Conservation (phyloP, 768 basidiomycete species). For the Gymnopilus junonius region DNA sequence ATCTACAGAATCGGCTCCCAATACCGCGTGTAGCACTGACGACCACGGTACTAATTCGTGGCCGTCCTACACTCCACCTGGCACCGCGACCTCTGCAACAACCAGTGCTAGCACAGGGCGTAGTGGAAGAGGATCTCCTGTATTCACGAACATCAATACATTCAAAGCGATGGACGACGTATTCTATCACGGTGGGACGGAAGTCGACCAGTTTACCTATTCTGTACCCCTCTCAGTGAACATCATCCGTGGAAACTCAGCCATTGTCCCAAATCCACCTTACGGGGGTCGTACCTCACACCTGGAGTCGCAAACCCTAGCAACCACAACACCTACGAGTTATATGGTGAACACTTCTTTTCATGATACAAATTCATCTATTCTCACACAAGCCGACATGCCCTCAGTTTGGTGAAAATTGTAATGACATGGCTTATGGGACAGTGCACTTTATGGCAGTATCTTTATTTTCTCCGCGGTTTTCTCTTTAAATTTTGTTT, state of each 20-base stretch:
- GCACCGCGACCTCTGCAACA: constrained; percentile 55
- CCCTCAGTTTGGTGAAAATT: constrained; percentile 50
- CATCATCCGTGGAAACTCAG: constrained; percentile 14
- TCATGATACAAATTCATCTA: constrained; percentile 25
- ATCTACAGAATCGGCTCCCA: constrained; percentile 56
- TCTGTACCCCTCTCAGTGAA: constrained; percentile 39
- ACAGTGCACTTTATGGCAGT: neutral
- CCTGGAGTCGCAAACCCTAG: constrained; percentile 18
- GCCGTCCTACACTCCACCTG: constrained; percentile 67
- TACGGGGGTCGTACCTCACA: constrained; percentile 16
- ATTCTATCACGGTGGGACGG: constrained; percentile 45
- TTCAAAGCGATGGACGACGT: constrained; percentile 44
- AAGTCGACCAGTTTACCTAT: constrained; percentile 59
- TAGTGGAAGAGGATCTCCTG: constrained; percentile 46
- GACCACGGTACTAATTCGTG: constrained; percentile 54
- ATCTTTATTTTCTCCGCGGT: constrained; percentile 9
- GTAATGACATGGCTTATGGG: constrained; percentile 26
- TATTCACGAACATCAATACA: constrained; percentile 40
- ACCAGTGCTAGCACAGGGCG: constrained; percentile 47
- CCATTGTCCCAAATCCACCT: constrained; percentile 4
- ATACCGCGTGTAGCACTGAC: constrained; percentile 51
- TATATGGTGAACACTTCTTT: constrained; percentile 27
- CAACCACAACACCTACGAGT: constrained; percentile 16
- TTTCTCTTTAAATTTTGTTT: neutral
- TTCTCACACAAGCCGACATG: constrained; percentile 43